These are phyloP conservation scores for Aureobasidium sp. DNA, from an alignment of 2,329 filamentous ascomycete species.

Conservation along the genomic window DNA sequence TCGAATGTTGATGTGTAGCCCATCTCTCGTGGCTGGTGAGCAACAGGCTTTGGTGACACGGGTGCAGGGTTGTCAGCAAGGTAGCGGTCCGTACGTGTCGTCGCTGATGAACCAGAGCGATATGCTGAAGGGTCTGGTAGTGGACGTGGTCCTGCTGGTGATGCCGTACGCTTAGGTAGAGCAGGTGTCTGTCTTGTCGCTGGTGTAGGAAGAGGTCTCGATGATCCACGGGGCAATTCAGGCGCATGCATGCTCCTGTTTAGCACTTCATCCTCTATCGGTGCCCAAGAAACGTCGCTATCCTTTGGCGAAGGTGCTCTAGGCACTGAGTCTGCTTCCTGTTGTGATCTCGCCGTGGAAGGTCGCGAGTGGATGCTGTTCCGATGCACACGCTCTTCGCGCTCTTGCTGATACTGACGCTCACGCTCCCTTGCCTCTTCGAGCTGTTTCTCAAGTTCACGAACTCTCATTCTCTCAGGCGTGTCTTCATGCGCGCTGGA, in stretches of 20 bases:
- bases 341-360: background rate
- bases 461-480: slow-evolving; percentile 59
- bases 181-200: slow-evolving; percentile 28
- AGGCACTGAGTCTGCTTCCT: slow-evolving; percentile 5
- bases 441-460: slow-evolving; percentile 68
- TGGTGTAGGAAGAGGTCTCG: slow-evolving; percentile 26
- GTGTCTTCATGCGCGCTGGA: slow-evolving; percentile 34
- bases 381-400: slow-evolving; percentile 43
- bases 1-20: slow-evolving; percentile 51
- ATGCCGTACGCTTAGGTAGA: slow-evolving; percentile 19
- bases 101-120: slow-evolving; percentile 19
- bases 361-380: slow-evolving; percentile 27
- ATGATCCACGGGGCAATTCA: slow-evolving; percentile 13
- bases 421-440: slow-evolving; percentile 61
- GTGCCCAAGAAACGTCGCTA: slow-evolving; percentile 57
- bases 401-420: slow-evolving; percentile 53
- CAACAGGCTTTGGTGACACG: slow-evolving; percentile 27
- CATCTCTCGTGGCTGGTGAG: slow-evolving; percentile 42
- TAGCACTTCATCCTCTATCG: slow-evolving; percentile 57
- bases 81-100: slow-evolving; percentile 50
- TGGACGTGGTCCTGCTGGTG: slow-evolving; percentile 12
- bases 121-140: slow-evolving; percentile 37
- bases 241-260: slow-evolving; percentile 47
- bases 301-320: slow-evolving; percentile 33
- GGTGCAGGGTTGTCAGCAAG: slow-evolving; percentile 49